Base-by-base conservation (phyloP, 2,329 filamentous ascomycete species). In the Penicillium griseofulvum region DNA sequence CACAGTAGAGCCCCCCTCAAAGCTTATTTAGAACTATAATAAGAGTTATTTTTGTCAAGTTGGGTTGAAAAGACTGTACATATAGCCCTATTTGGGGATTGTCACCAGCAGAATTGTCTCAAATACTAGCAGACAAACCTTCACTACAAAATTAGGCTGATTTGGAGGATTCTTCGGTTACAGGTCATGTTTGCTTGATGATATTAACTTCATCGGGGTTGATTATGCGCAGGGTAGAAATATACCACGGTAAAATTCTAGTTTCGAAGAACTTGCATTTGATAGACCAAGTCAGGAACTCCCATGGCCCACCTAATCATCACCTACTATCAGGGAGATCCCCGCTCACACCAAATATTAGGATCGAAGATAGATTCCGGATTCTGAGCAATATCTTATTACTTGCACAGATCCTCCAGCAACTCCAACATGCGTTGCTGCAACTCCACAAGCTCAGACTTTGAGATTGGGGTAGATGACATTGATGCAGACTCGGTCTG, bases 371-470 rank as follows among this genome's bases (percentile, higher is more conserved):
- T 16, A 39, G 2, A 29, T 33, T 8, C 4, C 17, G 7, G 16
- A 24, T 42, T 10, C 34, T 17, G 11, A 33, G 28, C 12, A 33
- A 1, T 9, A 34, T n/a, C 24, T 68, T 52, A 72, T 47, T 76
- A 71, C 52, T 67, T 71, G 52, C 74, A 82, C 38, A 82, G 69
- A 68, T 83, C 80, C 65, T 82, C 76, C 45, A 83, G 66, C 39
- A 82, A 67, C 37, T 72, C 74, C 49, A 83, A 59, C 75, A 82
- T 81, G 56, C 73, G 75, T 50, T 70, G 73, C 62, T 80, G 79
- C 46, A 83, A 65, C 43, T 66, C 65, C 4, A 71, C 64, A 43
- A 82, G 61, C 49, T 81, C 77, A 4, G 68, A 65, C 31, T 72
- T 72, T 5, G 74, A 68, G 41, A 81, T 66, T 49, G 64, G 65